Evolutionary conservation across 768 basidiomycete species (phyloP), one percentile per base, ranked within the genome.

Genomic region (Pisolithus microcarpus): DNA sequence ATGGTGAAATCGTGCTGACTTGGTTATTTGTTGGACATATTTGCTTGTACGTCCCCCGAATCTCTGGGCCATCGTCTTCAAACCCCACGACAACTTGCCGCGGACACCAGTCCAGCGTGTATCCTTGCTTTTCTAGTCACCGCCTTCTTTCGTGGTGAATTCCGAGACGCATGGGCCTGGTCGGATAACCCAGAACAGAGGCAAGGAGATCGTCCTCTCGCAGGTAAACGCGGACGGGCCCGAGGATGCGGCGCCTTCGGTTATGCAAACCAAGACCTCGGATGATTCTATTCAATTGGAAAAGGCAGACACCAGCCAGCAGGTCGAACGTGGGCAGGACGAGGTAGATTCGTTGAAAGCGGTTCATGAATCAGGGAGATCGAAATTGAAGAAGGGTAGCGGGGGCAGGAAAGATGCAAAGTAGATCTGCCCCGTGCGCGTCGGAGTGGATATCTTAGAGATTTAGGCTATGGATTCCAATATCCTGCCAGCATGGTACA

Each of bases 131-230:
- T 92, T 58, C 52, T 81, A 13, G 54, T 75, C 10, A 80, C 82
- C 42, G 85, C 80, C 36, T 56, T 73, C 31, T 51, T 72, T 37
- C 76, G 81, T 53, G 86, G 90, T 48, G 92, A 95, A 66, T 56
- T 91, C n/a, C 58, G 56, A 11, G 75, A 80, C 23, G 78, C 82
- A 19, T 91, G 87, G 85, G 65, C 56, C 15, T 93, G 87, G 87
- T 75, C 70, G 47, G 89, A 91, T 66, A 75, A 72, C 15, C 68
- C 72, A 19, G 59, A 63, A 13, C 61, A 62, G 63, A 54, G 56
- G 57, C 55, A 62, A 47, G 5, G 16, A n/a, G 18, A 18, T 10
- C 8, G 19, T 36, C 30, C 45, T 13, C 18, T 36, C 34, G 31
- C 4, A 21, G n/a, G 31, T n/a, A 21, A 31, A 28, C 19, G 10